These are phyloP conservation scores for Phytophthora fragariaefolia DNA, from an alignment of 352 stramenopile species.

Conservation along the genomic window DNA sequence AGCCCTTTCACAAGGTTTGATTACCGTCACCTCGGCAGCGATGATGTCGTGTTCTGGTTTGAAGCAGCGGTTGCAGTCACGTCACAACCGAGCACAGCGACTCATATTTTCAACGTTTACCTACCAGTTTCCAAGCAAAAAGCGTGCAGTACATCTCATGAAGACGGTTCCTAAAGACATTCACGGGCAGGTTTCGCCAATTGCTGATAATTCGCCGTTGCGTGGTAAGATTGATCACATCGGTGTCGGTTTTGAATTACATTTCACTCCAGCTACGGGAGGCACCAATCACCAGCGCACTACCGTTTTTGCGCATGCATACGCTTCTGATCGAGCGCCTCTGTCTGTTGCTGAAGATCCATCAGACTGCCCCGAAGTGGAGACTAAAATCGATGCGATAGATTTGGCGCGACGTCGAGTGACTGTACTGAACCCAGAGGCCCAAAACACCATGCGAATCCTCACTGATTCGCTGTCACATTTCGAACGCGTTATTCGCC, in stretches of 20 bases:
- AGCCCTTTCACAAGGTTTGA: slow-evolving; percentile 32
- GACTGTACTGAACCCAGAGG: slow-evolving; percentile 57
- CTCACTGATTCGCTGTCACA: slow-evolving; percentile 58
- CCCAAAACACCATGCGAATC: slow-evolving; percentile 46
- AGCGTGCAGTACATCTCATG: slow-evolving; percentile 58
- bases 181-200: slow-evolving; percentile 57
- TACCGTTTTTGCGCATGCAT: slow-evolving; percentile 50
- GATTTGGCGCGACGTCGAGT: slow-evolving; percentile 43
- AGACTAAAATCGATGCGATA: slow-evolving; percentile 25
- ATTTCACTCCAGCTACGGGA: slow-evolving; percentile 32
- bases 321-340: slow-evolving; percentile 49
- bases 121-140: slow-evolving; percentile 47
- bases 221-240: slow-evolving; percentile 58
- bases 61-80: slow-evolving; percentile 34
- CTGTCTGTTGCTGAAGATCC: slow-evolving; percentile 41
- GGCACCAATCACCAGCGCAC: slow-evolving; percentile 48
- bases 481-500: slow-evolving; percentile 67
- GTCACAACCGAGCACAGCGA: slow-evolving; percentile 54
- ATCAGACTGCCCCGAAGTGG: slow-evolving; percentile 35
- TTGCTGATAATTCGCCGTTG: slow-evolving; percentile 45
- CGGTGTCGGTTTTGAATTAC: slow-evolving; percentile 56
- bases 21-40: slow-evolving; percentile 48
- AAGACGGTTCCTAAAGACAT: slow-evolving; percentile 66
- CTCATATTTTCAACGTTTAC: slow-evolving; percentile 63
- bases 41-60: slow-evolving; percentile 34